These are phyloP conservation scores for Diplotaxis tenuifolia DNA, from an alignment of 345 rosid genomes.

Conservation along the genomic window DNA sequence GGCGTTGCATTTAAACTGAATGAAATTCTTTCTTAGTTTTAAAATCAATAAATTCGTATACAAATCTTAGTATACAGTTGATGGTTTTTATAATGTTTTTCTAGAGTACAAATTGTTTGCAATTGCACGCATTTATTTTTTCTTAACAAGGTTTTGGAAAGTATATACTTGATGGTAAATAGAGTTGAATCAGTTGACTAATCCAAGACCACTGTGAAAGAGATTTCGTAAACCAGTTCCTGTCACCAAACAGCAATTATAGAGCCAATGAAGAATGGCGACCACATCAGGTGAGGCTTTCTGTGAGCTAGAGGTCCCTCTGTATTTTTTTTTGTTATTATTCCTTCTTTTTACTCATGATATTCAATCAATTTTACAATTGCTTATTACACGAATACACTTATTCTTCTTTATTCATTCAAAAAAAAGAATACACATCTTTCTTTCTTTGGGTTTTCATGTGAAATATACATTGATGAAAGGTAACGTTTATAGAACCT, in stretches of 20 bases:
- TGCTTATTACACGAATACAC: neutral
- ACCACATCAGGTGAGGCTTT: constrained; percentile 37
- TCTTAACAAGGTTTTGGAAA: neutral
- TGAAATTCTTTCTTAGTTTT: neutral
- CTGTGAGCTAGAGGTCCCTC: constrained; percentile 9
- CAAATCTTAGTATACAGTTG: neutral
- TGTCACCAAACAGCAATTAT: constrained; percentile 2
- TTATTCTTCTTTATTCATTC: neutral
- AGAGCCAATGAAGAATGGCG: constrained; percentile 13
- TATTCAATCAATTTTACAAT: neutral
- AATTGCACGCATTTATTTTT: neutral
- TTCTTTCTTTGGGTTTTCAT: neutral
- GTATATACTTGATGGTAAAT: neutral
- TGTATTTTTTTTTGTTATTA: neutral
- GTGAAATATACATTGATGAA: neutral
- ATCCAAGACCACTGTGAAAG: constrained; percentile 26
- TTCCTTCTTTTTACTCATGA: neutral
- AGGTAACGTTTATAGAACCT: neutral
- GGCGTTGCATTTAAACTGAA: neutral
- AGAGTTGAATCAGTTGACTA: constrained; percentile 10
- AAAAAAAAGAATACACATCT: too few relatives aligned
- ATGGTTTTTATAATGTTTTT: neutral
- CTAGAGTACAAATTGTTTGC: neutral
- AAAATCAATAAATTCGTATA: neutral
- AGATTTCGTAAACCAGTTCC: constrained; percentile 27